Conservation (phyloP, 306 rosid species). For the Aeschynomene evenia region DNA sequence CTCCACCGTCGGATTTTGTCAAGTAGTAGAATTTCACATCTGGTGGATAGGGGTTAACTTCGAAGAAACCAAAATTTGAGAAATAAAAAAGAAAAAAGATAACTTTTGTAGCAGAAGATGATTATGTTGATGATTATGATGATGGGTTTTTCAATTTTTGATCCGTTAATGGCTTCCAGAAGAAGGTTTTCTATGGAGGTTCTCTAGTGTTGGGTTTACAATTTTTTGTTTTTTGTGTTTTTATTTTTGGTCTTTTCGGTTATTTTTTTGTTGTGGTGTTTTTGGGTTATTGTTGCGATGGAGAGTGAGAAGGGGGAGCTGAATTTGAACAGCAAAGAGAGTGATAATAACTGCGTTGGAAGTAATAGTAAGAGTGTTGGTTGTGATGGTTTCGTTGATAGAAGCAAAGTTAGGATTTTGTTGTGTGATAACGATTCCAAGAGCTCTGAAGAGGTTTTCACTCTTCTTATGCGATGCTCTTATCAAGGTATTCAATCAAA, state of each 20-base stretch:
- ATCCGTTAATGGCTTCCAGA: not conserved
- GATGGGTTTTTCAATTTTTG: not conserved
- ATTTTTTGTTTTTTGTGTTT: not conserved
- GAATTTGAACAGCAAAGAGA: constrained; percentile 55
- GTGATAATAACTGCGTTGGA: constrained; percentile 28
- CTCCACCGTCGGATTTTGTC: constrained; percentile 1
- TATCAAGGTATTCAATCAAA: constrained; percentile 85
- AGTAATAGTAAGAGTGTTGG: constrained; percentile 31
- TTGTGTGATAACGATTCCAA: constrained; percentile 79
- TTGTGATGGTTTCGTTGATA: constrained; percentile 79
- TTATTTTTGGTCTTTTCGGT: no score
- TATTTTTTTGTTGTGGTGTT: not conserved
- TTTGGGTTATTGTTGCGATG: constrained; percentile 32
- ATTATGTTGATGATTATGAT: no score
- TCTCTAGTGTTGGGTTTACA: not conserved
- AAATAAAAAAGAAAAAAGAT: not conserved
- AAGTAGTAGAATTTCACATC: not conserved
- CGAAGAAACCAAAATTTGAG: not conserved
- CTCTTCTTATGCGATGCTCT: constrained; percentile 84
- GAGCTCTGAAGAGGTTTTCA: constrained; percentile 73
- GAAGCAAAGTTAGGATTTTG: constrained; percentile 94
- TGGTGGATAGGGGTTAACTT: not conserved
- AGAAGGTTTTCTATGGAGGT: not conserved
- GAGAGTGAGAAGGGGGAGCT: constrained; percentile 40
- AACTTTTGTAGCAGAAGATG: not conserved